Evolutionary conservation across 2,329 filamentous ascomycete genomes (phyloP).

Genomic region (Arachnopeziza araneosa): DNA sequence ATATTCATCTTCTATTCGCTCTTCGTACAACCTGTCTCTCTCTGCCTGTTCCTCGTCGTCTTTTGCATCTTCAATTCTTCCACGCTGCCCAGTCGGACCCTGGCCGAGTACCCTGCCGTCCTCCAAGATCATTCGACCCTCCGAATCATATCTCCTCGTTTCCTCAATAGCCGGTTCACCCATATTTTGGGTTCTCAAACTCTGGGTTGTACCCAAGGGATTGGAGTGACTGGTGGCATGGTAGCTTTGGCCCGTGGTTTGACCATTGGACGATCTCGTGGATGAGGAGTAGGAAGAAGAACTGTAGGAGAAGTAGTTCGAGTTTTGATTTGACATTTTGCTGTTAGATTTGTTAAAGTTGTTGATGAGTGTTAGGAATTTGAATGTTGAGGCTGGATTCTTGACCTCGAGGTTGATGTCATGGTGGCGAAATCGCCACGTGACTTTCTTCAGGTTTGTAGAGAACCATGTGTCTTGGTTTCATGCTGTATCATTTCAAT

Average conservation of each 20-base stretch:
- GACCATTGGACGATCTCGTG: background rate
- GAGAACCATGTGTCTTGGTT: background rate
- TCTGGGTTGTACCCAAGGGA: background rate
- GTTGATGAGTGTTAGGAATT: background rate
- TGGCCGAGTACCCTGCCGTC: background rate
- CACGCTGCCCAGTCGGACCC: background rate
- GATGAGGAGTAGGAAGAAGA: background rate
- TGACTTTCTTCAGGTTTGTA: background rate
- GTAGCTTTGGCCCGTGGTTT: background rate
- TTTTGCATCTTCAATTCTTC: background rate
- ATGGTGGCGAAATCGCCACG: background rate
- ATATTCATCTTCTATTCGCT: slow-evolving; percentile 59
- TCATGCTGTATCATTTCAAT: background rate
- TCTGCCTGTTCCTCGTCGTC: slow-evolving; percentile 25
- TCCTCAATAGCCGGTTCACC: background rate
- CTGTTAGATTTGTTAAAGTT: background rate
- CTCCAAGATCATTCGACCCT: background rate
- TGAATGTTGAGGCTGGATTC: background rate
- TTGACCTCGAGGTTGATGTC: background rate
- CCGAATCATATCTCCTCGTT: background rate
- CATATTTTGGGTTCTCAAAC: background rate
- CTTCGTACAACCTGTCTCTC: slow-evolving; percentile 42
- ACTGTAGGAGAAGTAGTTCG: background rate
- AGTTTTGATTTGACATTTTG: background rate
- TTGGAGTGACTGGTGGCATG: background rate